Conservation (phyloP, 768 basidiomycete genomes). For the Termitomyces sp. region DNA sequence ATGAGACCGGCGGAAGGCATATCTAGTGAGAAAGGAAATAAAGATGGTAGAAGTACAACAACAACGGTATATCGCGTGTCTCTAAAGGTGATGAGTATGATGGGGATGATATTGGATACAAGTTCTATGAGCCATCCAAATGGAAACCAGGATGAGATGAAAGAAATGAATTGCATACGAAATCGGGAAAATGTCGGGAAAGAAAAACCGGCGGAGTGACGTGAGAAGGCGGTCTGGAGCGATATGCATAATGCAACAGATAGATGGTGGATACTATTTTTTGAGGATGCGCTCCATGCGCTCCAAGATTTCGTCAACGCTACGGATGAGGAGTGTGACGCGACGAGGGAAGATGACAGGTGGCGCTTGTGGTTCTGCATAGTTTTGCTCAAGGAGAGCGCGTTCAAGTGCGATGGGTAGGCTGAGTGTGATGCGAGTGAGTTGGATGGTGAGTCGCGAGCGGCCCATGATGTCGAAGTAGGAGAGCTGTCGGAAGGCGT, state of each 20-base stretch:
- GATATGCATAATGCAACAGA: too few relatives aligned
- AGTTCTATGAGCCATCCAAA: constrained; percentile 17
- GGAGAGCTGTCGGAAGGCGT: constrained; percentile 69
- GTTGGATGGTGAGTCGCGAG: constrained; percentile 70
- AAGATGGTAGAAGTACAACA: constrained; percentile 11
- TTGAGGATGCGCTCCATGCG: constrained; percentile 61
- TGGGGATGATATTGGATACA: constrained; percentile 8
- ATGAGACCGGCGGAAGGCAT: neutral
- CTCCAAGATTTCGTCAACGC: constrained; percentile 61
- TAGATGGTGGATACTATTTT: constrained; percentile 13
- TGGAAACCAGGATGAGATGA: neutral
- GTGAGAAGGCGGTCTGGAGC: neutral
- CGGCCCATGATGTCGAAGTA: constrained; percentile 79
- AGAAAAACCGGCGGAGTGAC: neutral
- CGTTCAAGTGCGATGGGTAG: constrained; percentile 74
- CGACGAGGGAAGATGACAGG: constrained; percentile 51
- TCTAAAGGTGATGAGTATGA: constrained; percentile 6
- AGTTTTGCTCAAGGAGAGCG: constrained; percentile 54
- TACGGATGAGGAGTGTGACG: constrained; percentile 58
- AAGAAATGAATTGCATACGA: neutral
- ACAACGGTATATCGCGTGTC: constrained; percentile 7
- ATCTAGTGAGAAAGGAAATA: neutral
- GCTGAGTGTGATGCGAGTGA: constrained; percentile 73
- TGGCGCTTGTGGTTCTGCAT: constrained; percentile 12
- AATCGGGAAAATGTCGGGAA: neutral